Conservation (phyloP, 2,329 filamentous ascomycete genomes). For the Phoma sp. region DNA sequence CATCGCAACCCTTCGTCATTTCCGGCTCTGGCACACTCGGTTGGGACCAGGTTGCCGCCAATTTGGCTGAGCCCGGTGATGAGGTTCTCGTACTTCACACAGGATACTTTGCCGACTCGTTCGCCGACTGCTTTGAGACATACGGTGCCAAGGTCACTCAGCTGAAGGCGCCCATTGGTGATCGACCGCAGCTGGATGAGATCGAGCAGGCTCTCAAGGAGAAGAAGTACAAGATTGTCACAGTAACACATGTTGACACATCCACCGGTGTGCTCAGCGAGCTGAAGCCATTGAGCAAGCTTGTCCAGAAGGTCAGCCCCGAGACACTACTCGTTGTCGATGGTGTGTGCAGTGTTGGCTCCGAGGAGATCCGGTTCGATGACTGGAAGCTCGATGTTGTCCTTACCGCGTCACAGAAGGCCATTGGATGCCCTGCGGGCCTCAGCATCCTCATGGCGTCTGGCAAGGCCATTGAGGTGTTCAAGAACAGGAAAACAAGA, state of each 20-base stretch:
- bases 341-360: constrained; percentile 95
- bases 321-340: constrained; percentile 92
- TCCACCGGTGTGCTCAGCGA: constrained; percentile 95
- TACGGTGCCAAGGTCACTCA: constrained; percentile 92
- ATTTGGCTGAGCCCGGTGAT: constrained; percentile 87
- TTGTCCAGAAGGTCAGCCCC: constrained; percentile 85
- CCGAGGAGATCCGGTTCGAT: constrained; percentile 95
- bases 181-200: constrained; percentile 82
- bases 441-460: constrained; percentile 95
- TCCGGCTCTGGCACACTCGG: constrained; percentile 94
- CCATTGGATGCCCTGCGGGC: constrained; percentile 92
- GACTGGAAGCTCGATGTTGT: constrained; percentile 93
- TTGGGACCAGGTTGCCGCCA: constrained; percentile 96
- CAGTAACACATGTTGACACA: constrained; percentile 96
- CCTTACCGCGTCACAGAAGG: constrained; percentile 94
- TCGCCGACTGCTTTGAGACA: constrained; percentile 87
- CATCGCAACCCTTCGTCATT: constrained; percentile 89
- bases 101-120: constrained; percentile 96
- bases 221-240: constrained; percentile 93
- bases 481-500: constrained; percentile 80
- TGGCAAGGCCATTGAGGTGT: constrained; percentile 79
- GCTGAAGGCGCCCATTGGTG: constrained; percentile 86
- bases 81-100: constrained; percentile 92
- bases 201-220: constrained; percentile 86
- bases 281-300: constrained; percentile 79